These are phyloP conservation scores for Corylus heterophylla DNA, from an alignment of 306 rosid genomes.

Conservation along the genomic window DNA sequence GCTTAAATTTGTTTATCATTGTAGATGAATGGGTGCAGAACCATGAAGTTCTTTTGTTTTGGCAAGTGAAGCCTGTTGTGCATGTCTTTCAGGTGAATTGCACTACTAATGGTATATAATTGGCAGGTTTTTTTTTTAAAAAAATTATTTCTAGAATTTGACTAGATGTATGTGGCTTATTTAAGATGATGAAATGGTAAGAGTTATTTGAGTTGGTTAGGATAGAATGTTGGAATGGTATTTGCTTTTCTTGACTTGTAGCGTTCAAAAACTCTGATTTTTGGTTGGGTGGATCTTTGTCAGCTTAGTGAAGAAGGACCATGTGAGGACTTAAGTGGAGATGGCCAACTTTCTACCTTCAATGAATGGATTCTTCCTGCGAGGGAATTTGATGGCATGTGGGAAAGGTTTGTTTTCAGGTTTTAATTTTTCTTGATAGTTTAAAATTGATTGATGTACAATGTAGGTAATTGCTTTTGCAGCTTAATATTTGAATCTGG, in stretches of 20 bases:
- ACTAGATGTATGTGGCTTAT: slow-evolving; percentile 4
- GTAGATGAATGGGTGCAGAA: slow-evolving; percentile 72
- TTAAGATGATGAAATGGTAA: neutral
- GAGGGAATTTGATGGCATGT: slow-evolving; percentile 93
- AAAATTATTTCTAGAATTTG: slow-evolving; percentile 8
- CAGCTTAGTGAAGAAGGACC: slow-evolving; percentile 98
- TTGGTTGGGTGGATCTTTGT: slow-evolving; percentile 35
- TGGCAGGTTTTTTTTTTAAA: neutral
- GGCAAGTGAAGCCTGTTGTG: slow-evolving; percentile 97
- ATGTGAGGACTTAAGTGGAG: slow-evolving; percentile 79
- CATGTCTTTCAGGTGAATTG: slow-evolving; percentile 86
- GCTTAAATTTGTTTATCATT: slow-evolving; percentile 21
- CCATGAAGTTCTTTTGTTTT: slow-evolving; percentile 80
- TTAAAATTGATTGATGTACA: slow-evolving; percentile 16
- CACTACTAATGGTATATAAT: slow-evolving; percentile 6
- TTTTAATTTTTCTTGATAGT: slow-evolving; percentile 19
- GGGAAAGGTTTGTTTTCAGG: slow-evolving; percentile 82
- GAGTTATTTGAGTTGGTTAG: slow-evolving; percentile 8
- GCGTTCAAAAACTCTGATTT: slow-evolving; percentile 13
- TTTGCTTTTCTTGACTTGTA: slow-evolving; percentile 7
- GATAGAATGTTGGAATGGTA: neutral
- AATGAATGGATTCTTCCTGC: slow-evolving; percentile 98
- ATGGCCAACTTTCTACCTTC: slow-evolving; percentile 86
- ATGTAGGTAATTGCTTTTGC: slow-evolving; percentile 37
- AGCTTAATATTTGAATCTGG: slow-evolving; percentile 92